phyloP scores from a whole-genome alignment of 1,139 yeast species.

The Arxiozyma heterogenica region DNA sequence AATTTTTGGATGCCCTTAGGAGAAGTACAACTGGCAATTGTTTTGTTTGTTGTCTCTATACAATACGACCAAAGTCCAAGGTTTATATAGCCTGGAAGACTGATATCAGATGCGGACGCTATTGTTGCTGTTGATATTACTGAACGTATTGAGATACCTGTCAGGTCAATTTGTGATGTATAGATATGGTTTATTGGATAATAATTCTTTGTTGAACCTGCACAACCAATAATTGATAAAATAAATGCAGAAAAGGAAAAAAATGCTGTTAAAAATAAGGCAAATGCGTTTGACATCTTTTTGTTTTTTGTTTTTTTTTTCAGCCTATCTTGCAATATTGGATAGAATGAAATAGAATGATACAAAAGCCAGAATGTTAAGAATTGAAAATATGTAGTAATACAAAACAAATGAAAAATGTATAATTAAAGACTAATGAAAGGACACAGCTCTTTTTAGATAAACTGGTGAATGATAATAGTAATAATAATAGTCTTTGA shows the following conservation, averaged over 20 bases:
- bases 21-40: slow-evolving; percentile 21
- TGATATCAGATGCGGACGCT: slow-evolving; percentile 1
- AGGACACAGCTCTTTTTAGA: no score
- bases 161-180: slow-evolving; percentile 24
- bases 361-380: not conserved
- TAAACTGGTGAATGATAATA: no score
- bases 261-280: slow-evolving; percentile 17
- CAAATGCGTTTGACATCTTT: slow-evolving; percentile 17
- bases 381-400: not conserved
- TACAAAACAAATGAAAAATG: no score
- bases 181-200: slow-evolving; percentile 24
- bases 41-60: slow-evolving; percentile 12
- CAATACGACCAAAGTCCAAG: slow-evolving; percentile 31
- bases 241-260: slow-evolving; percentile 21
- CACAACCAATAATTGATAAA: slow-evolving; percentile 24
- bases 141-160: slow-evolving; percentile 14
- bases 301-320: no score
- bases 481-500: no score
- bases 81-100: slow-evolving; percentile 22
- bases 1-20: slow-evolving; percentile 26
- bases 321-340: not conserved
- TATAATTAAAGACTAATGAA: no score
- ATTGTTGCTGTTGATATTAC: slow-evolving; percentile 1
- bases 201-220: slow-evolving; percentile 27
- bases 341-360: not conserved